phyloP scores from a whole-genome alignment of 805 yeast species.

The Lipomyces lipofer region DNA sequence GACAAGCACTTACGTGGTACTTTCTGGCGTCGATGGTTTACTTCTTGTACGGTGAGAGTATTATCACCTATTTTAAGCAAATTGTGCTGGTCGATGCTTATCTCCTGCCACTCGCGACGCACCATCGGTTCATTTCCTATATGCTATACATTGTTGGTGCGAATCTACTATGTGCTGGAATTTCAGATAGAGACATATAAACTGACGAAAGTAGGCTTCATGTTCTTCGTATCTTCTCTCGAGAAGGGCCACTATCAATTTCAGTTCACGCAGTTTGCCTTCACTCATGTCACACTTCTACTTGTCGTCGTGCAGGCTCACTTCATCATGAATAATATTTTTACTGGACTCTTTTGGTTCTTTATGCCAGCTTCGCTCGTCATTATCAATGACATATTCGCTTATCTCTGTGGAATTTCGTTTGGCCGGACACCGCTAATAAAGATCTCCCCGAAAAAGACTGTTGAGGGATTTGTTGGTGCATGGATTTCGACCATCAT shows the following conservation, averaged over 20 bases:
- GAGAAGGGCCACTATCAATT: slow-evolving; percentile 85
- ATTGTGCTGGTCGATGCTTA: slow-evolving; percentile 53
- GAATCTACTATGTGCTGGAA: background rate
- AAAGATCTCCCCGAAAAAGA: slow-evolving; percentile 93
- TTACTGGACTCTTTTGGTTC: slow-evolving; percentile 95
- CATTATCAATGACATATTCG: slow-evolving; percentile 92
- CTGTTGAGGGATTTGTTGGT: slow-evolving; percentile 95
- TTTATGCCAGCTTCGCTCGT: slow-evolving; percentile 88
- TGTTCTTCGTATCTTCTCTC: slow-evolving; percentile 83
- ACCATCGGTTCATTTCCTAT: slow-evolving; percentile 84
- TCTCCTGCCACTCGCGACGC: slow-evolving; percentile 61
- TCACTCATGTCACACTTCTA: slow-evolving; percentile 89
- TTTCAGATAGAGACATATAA: background rate
- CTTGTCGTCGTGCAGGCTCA: slow-evolving; percentile 93
- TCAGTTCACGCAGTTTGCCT: slow-evolving; percentile 91
- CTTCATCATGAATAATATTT: slow-evolving; percentile 81
- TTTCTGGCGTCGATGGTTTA: slow-evolving; percentile 83
- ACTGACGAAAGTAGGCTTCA: slow-evolving; percentile 60
- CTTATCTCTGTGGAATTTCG: slow-evolving; percentile 94
- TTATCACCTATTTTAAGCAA: slow-evolving; percentile 65
- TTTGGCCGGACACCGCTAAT: slow-evolving; percentile 91
- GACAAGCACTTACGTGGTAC: slow-evolving; percentile 32
- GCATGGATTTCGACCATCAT: slow-evolving; percentile 93
- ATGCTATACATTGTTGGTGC: slow-evolving; percentile 54
- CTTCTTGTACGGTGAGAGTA: slow-evolving; percentile 82